Conservation (phyloP, 495 filamentous ascomycete genomes). For the Aspergillus saccharolyticus region DNA sequence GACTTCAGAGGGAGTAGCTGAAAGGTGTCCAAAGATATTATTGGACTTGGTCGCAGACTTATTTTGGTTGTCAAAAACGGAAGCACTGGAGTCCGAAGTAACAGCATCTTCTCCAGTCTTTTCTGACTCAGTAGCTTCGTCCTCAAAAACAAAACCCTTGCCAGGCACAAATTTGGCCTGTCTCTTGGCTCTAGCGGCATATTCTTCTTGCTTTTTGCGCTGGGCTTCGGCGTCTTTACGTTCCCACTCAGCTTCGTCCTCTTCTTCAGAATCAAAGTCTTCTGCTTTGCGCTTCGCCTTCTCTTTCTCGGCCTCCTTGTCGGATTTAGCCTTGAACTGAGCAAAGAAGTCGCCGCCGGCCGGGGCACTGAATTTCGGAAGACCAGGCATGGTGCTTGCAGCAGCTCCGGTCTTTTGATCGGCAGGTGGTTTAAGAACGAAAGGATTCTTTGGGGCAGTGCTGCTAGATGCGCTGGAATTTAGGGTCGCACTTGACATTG, state of each 20-base stretch:
- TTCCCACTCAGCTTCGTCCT: conserved; percentile 48
- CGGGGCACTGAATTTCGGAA: conserved; percentile 32
- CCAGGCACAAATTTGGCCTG: conserved; percentile 38
- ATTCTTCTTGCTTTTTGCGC: conserved; percentile 36
- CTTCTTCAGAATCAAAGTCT: conserved; percentile 53
- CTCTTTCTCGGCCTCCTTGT: conserved; percentile 32
- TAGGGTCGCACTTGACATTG: conserved; percentile 14
- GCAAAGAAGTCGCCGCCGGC: conserved; percentile 30
- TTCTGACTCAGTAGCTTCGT: conserved; percentile 11
- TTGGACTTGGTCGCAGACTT: conserved; percentile 27
- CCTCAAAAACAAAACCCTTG: conserved; percentile 38
- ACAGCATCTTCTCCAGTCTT: conserved; percentile 15
- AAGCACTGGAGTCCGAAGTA: conserved; percentile 11
- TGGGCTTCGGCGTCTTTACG: conserved; percentile 43
- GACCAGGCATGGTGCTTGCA: conserved; percentile 12
- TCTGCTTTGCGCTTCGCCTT: conserved; percentile 51
- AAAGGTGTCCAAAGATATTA: conserved; percentile 63
- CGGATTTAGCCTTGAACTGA: conserved; percentile 34
- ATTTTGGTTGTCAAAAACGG: conserved; percentile 20
- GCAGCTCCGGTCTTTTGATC: conserved; percentile 16
- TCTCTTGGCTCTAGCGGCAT: conserved; percentile 28
- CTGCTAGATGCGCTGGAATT: conserved; percentile 9
- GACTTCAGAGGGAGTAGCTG: conserved; percentile 47
- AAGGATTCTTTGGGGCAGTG: conserved; percentile 18
- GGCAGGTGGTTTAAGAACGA: conserved; percentile 22